Base-by-base conservation (phyloP, 768 basidiomycete species). In the Suillus occidentalis region DNA sequence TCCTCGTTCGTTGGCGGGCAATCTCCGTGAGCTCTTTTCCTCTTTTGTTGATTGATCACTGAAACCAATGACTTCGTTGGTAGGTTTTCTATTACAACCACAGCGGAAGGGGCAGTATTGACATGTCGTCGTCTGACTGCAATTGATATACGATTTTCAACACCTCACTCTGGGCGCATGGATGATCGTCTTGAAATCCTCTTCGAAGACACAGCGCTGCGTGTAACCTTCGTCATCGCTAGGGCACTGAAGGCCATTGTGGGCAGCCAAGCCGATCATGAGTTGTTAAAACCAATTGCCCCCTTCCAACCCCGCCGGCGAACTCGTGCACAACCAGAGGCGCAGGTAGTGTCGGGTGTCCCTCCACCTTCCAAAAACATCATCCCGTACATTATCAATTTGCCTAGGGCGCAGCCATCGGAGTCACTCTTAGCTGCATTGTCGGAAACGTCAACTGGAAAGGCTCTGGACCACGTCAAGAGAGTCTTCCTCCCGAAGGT, bases 191-290 rank as follows among this genome's bases (percentile, higher is more conserved):
- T 87, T 6, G 84, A 85, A 28, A 74, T 87, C 18, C 63, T 80
- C 2, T 86, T 87, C 65, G 67, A 76, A 50, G 77, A 84, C 60
- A 63, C 68, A 0, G 65, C 68, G 4, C 72, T 75, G 5, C 67
- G 69, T 37, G 65, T 75, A 25, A 77, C 75, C 4, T 87, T 87
- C n/a, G 67, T 82, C 45, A 85, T 87, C 61, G 78, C 79, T 0
- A 81, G 87, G 2, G 72, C 68, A 7, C 66, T 88, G 1, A 63
- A 68, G 34, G 85, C 81, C 12, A 81, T 81, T 6, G 81, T 86
- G 37, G 87, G 87, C 1, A 80, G 77, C 10, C 67, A 71, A 31
- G 82, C 78, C 10, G 86, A 88, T 67, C 78, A 85, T 57, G 83
- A 84, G 18, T 72, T 73, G 2, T 74, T 88, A 31, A 77, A 78